These are phyloP conservation scores for Bryum argenteum DNA, from an alignment of 225 moss, liverwort and hornwort genomes.

Conservation along the genomic window DNA sequence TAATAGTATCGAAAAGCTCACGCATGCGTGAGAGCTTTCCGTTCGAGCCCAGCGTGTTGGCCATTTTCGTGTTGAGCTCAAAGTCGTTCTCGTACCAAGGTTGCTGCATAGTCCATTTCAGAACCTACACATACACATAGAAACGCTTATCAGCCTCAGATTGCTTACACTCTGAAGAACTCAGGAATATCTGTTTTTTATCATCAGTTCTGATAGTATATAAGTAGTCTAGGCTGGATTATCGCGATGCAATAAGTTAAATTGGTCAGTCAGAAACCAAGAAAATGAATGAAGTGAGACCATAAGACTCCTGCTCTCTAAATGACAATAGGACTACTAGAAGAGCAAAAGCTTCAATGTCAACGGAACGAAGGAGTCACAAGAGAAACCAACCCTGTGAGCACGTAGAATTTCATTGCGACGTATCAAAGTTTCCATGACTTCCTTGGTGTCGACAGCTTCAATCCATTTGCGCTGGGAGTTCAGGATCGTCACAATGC, in stretches of 20 bases:
- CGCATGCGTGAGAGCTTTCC: conserved; percentile 79
- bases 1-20: conserved; percentile 79
- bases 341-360: conserved; percentile 2
- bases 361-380: not conserved
- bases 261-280: not conserved
- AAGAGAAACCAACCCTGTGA: conserved; percentile 68
- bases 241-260: not conserved
- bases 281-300: not conserved
- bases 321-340: conserved; percentile 3
- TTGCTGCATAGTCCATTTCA: conserved; percentile 97
- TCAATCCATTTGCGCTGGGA: conserved; percentile 84
- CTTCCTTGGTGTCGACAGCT: conserved; percentile 66
- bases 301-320: not conserved
- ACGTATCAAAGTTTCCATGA: conserved; percentile 70
- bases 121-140: conserved; percentile 60
- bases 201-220: not conserved
- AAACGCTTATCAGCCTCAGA: not conserved
- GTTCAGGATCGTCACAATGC: conserved; percentile 82
- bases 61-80: conserved; percentile 74
- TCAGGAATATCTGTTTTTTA: not conserved
- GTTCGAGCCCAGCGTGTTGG: conserved; percentile 67
- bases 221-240: not conserved
- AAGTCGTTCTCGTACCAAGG: conserved; percentile 84
- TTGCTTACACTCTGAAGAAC: not conserved
- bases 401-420: conserved; percentile 71